Percentiles rank a stretch among this genome's conserved stretches.
Evolutionary conservation across 2,329 filamentous ascomycete genomes (phyloP).

Genomic region (Botrytis byssoidea): DNA sequence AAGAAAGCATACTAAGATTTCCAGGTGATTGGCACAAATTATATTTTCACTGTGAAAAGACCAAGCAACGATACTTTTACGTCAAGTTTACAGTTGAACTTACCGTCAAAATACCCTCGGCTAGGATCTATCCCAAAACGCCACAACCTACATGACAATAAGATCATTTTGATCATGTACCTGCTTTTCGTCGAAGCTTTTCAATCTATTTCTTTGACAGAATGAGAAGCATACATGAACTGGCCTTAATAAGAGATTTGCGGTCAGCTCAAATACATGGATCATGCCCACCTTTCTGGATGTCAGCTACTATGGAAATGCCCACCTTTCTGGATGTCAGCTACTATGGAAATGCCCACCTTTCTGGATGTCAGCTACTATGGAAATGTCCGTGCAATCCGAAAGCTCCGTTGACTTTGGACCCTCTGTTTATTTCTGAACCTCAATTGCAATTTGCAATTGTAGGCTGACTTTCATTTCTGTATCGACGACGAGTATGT

Average conservation of each 20-base stretch:
- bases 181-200: not conserved
- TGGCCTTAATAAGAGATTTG: not conserved
- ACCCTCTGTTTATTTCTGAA: not conserved
- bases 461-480: not conserved
- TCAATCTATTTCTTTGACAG: not conserved
- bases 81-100: not conserved
- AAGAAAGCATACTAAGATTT: not conserved
- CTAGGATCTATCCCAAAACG: not conserved
- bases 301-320: no score
- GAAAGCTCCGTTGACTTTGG: not conserved
- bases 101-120: not conserved
- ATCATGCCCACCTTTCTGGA: not conserved
- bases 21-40: not conserved
- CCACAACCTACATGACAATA: not conserved
- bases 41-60: not conserved
- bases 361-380: no score
- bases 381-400: not conserved
- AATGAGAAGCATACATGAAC: not conserved
- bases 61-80: not conserved
- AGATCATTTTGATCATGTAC: not conserved
- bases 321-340: no score
- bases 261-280: not conserved
- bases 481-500: not conserved
- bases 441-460: not conserved
- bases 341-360: no score